Evolutionary conservation across 2,329 filamentous ascomycete genomes (phyloP).

Genomic region (Pyricularia sp.): DNA sequence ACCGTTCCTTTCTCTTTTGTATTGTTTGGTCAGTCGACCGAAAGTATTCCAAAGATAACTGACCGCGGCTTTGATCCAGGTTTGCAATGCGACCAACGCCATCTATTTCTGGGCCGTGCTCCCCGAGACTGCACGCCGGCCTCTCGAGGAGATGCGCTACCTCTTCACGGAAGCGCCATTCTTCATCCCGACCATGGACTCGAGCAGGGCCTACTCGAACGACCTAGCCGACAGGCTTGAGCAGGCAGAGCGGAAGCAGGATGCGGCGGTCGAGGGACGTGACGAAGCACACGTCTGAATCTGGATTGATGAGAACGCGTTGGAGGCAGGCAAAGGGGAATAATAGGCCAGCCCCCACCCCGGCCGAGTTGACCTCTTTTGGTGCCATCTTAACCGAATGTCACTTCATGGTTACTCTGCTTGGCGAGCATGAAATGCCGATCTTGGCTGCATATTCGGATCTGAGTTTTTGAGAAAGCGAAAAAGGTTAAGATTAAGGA

Average conservation of each 20-base stretch:
- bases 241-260: neutral
- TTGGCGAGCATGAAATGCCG: neutral
- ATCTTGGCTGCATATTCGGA: neutral
- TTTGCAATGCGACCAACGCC: conserved; percentile 47
- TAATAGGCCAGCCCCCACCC: no score
- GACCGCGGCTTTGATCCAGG: neutral
- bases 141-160: conserved; percentile 58
- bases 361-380: neutral
- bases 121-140: conserved; percentile 52
- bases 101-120: conserved; percentile 48
- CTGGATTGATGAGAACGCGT: neutral
- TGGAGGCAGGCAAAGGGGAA: no score
- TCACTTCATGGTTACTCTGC: neutral
- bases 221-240: neutral
- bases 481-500: neutral
- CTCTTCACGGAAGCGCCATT: conserved; percentile 51
- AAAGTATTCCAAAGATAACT: neutral
- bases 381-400: neutral
- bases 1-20: neutral
- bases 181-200: conserved; percentile 48
- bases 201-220: conserved; percentile 14
- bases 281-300: neutral
- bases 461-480: neutral
- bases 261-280: neutral
- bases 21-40: neutral